Base-by-base conservation (phyloP, 2,329 filamentous ascomycete species). In the Hymenoscyphus fraxineus region DNA sequence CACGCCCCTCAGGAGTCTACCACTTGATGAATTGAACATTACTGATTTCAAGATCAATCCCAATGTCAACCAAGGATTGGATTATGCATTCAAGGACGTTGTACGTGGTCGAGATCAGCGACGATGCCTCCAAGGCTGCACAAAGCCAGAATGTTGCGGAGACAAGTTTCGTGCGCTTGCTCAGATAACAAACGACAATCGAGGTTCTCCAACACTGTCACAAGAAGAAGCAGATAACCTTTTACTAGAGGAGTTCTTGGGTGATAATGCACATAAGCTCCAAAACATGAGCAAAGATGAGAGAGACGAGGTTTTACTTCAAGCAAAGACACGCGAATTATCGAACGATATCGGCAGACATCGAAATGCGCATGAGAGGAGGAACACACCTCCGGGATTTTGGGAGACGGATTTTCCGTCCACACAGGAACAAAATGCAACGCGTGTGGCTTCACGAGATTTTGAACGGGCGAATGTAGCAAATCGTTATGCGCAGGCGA, bases 371-470 rank as follows among this genome's bases (percentile, higher is more conserved):
- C 93, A 89, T 76, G 85, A 88, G 65, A 84, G 92, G 60, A 83
- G 85, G 67, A 81, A 80, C 56, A 92, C 90, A 10, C 93, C 95
- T 13, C 92, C 92, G 1, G 93, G 93, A 0, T 98, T 92, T 75
- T 99, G 95, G 95, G 83, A 91, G 62, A 84, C 89, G 1, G 94
- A 96, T 70, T 96, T 99, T 75, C 93, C 94, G 1, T 87, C 80
- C 32, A 97, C 95, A 1, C 95, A 98, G 75, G 91, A 97, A 76
- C 78, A 88, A 35, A 80, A 85, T 69, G 79, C 81, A 61, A 86
- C 94, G 71, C 84, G 84, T 64, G 82, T 83, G 65, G 86, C 88
- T 73, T 90, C 89, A 0, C 81, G 80, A n/a, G 82, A 81, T 70
- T 78, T 85, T 65, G 88, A 90, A 73, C 83, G 82, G 68, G 80